A percentile compares a stretch with the other conserved stretches of the same genome.
Conservation (phyloP, 352 stramenopile genomes). For the Hyaloperonospora brassicae region DNA sequence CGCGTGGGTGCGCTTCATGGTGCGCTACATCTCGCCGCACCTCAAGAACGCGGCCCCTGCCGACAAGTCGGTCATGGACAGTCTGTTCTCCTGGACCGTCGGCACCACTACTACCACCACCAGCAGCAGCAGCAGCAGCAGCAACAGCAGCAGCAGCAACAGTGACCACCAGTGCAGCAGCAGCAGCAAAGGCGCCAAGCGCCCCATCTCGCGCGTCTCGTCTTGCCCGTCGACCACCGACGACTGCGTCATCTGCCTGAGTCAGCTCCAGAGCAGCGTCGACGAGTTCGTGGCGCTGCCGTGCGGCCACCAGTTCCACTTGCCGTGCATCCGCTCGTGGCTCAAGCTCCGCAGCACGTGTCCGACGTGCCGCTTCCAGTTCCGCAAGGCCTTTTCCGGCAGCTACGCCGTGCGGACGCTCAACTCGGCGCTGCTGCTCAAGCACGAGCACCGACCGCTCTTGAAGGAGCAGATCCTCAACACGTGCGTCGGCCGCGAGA, state of each 20-base stretch:
- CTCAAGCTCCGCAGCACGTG: slow-evolving; percentile 89
- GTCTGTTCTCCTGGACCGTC: slow-evolving; percentile 28
- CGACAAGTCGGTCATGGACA: slow-evolving; percentile 61
- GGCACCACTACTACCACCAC: background rate
- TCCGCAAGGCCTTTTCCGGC: slow-evolving; percentile 73
- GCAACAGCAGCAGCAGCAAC: background rate
- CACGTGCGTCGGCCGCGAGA: slow-evolving; percentile 44
- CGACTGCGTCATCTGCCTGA: slow-evolving; percentile 89
- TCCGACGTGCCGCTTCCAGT: slow-evolving; percentile 90
- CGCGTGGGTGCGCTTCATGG: slow-evolving; percentile 79
- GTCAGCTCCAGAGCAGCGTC: slow-evolving; percentile 48
- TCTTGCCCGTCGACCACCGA: slow-evolving; percentile 11
- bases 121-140: background rate
- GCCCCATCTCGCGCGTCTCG: slow-evolving; percentile 27
- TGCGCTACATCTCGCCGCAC: slow-evolving; percentile 78
- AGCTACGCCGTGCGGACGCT: slow-evolving; percentile 74
- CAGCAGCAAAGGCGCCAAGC: slow-evolving; percentile 13
- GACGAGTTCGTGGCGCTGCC: slow-evolving; percentile 73
- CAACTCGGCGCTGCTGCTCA: slow-evolving; percentile 68
- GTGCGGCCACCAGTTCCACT: slow-evolving; percentile 91
- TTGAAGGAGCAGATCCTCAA: slow-evolving; percentile 54
- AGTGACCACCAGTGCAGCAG: background rate
- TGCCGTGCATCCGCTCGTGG: slow-evolving; percentile 90
- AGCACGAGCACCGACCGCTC: slow-evolving; percentile 48
- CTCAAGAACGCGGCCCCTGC: slow-evolving; percentile 73